Percentiles rank a stretch among this genome's conserved stretches.
Evolutionary conservation across 2,329 filamentous ascomycete species (phyloP).

Genomic region (Magnaporthiopsis poae): DNA sequence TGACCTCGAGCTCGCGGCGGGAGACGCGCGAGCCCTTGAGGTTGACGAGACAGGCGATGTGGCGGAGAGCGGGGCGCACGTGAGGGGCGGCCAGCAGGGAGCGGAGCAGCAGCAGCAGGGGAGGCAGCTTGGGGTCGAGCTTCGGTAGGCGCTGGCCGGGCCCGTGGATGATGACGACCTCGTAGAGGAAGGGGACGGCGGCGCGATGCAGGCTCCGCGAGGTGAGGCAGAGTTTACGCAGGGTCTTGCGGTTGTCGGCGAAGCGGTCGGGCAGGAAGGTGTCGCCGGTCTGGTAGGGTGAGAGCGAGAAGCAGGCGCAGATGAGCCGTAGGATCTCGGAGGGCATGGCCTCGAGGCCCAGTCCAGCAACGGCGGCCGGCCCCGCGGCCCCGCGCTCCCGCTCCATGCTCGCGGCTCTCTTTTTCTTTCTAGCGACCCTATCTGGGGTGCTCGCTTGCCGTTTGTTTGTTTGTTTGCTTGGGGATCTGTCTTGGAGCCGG

Average conservation of each 20-base stretch:
- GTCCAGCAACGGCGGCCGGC: background rate
- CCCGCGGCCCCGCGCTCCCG: constrained; percentile 2
- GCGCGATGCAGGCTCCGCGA: constrained; percentile 4
- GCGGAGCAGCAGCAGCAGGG: constrained; percentile 3
- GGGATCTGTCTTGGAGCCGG: background rate
- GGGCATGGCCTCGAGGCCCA: constrained; percentile 5
- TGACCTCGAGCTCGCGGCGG: constrained; percentile 1
- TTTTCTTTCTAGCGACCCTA: background rate
- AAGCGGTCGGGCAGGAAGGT: background rate
- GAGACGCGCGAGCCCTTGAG: constrained; percentile 5
- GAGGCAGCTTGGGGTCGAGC: constrained; percentile 1
- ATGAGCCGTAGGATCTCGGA: constrained; percentile 4
- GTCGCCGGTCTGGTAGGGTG: constrained; percentile 3
- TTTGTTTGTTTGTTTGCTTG: background rate
- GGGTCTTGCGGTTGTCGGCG: background rate
- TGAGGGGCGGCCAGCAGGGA: constrained; percentile 4
- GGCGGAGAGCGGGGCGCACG: constrained; percentile 3
- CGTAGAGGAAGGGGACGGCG: constrained; percentile 5
- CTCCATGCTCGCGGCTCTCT: background rate
- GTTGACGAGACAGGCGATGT: constrained; percentile 8
- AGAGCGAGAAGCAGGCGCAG: constrained; percentile 4
- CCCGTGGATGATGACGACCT: constrained; percentile 5
- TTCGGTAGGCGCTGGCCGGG: background rate
- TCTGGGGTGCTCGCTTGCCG: background rate
- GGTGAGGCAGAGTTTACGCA: constrained; percentile 4